Base-by-base conservation (phyloP, 2,329 filamentous ascomycete genomes). In the Teratosphaeria viscida region DNA sequence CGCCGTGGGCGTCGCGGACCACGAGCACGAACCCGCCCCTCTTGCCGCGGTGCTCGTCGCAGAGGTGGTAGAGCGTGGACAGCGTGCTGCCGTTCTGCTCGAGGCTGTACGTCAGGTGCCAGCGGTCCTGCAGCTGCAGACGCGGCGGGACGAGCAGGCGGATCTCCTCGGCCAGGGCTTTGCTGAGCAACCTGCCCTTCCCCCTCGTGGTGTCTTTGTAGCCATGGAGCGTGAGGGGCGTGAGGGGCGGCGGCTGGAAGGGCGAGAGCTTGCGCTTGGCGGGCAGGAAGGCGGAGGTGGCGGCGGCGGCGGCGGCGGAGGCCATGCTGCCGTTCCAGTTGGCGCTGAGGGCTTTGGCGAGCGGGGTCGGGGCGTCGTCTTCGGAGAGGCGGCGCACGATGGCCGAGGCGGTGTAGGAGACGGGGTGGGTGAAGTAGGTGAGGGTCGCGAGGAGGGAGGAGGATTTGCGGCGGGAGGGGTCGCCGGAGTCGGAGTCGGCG, bases 51-150 rank as follows among this genome's bases (percentile, higher is more conserved):
- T 86, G 88, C 16, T 81, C 77, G 54, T 86, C 84, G 68, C 87
- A 90, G 65, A 88, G 85, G 66, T 90, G 82, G 71, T 97, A 99
- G 34, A 99, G 77, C 0, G 94, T 97, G 10, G 83, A 82, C 39
- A 99, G 76, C 64, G 90, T 94, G 57, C 92, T 90, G 12, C 94
- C 94, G 73, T 99, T 86, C 74, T 95, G 88, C 69, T 96, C 92
- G 39, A 99, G 79, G 65, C 90, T 95, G 76, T 97, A 99, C 43
- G 87, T 82, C 56, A 97, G 77, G 58, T 81, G 82, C 94, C 94
- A 99, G 62, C 87, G 84, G 66, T 96, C 92, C 61, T 87, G 84
- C 53, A 99, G 85, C 74, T 95, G 90, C 61, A 97, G 76, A 55
- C 94, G 82, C 65, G 95, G 85, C 0, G 94, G 94, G 26, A 97